Percentiles rank a stretch among this genome's conserved stretches.
phyloP scores from a whole-genome alignment of 352 stramenopile species.

The Pythium coloratum region DNA sequence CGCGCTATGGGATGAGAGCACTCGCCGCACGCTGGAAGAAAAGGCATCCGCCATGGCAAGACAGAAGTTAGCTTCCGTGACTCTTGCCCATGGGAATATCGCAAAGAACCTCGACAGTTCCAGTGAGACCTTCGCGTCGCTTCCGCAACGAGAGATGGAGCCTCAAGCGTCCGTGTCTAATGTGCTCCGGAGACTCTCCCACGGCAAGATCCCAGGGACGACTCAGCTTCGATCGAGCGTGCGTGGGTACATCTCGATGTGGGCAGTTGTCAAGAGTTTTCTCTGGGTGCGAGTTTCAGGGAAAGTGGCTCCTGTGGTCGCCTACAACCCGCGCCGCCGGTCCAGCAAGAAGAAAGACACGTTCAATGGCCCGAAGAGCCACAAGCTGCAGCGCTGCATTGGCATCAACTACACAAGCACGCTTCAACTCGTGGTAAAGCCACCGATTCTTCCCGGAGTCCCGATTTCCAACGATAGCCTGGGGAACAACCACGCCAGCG shows the following conservation, averaged over 20 bases:
- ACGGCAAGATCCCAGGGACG: not conserved
- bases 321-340: not conserved
- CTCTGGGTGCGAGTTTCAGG: constrained; percentile 10
- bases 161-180: not conserved
- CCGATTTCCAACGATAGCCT: not conserved
- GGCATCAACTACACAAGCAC: constrained; percentile 3
- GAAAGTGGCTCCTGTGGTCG: constrained; percentile 12
- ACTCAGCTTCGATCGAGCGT: constrained; percentile 12
- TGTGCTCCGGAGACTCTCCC: not conserved
- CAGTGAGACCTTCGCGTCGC: not conserved
- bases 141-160: not conserved
- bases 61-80: not conserved
- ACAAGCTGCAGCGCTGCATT: constrained; percentile 19
- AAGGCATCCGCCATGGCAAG: constrained; percentile 25
- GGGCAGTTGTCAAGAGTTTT: not conserved
- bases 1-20: constrained; percentile 40
- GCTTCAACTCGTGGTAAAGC: not conserved
- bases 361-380: not conserved
- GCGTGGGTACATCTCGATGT: constrained; percentile 4
- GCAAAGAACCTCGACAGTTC: constrained; percentile 11
- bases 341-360: constrained; percentile 1
- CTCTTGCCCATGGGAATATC: constrained; percentile 7
- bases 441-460: not conserved
- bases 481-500: not conserved
- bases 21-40: constrained; percentile 41